A percentile compares a stretch with the other conserved stretches of the same genome.
These are phyloP conservation scores for Dendrobium chrysotoxum DNA, from an alignment of 106 monocot species.

Conservation along the genomic window DNA sequence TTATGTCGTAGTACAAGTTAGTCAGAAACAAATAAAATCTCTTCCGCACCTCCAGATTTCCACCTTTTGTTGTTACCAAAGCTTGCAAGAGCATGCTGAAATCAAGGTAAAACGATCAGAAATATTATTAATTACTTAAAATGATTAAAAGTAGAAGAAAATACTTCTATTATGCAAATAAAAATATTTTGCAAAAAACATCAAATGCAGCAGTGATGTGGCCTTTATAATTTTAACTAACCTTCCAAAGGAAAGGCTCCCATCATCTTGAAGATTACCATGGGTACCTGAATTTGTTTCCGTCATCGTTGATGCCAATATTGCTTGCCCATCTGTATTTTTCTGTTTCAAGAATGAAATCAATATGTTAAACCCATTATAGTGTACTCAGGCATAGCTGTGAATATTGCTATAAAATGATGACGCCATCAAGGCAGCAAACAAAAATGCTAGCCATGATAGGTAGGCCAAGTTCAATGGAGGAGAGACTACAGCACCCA, in stretches of 20 bases:
- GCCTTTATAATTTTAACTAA: constrained; percentile 17
- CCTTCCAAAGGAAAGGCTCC: constrained; percentile 82
- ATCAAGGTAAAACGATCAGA: constrained; percentile 6
- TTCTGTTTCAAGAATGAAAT: constrained; percentile 36
- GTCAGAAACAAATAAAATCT: not conserved
- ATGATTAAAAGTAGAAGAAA: not conserved
- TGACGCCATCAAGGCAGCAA: not conserved
- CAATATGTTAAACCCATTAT: not conserved
- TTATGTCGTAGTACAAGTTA: not conserved
- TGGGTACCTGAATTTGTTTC: constrained; percentile 25
- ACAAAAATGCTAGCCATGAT: not conserved
- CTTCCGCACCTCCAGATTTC: constrained; percentile 73
- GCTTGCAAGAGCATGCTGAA: constrained; percentile 85
- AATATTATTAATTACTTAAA: constrained; percentile 1
- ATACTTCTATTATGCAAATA: not conserved
- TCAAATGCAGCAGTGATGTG: constrained; percentile 7
- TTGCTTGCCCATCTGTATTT: constrained; percentile 74
- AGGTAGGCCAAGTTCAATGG: not conserved
- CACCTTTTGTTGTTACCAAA: constrained; percentile 51
- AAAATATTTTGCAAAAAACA: not conserved
- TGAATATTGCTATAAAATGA: not conserved
- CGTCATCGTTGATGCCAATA: constrained; percentile 71
- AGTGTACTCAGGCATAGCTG: not conserved
- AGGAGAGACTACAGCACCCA: not conserved
- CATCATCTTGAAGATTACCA: constrained; percentile 26